Base-by-base conservation (phyloP, 139 green algal species). In the Ostreobium quekettii region DNA sequence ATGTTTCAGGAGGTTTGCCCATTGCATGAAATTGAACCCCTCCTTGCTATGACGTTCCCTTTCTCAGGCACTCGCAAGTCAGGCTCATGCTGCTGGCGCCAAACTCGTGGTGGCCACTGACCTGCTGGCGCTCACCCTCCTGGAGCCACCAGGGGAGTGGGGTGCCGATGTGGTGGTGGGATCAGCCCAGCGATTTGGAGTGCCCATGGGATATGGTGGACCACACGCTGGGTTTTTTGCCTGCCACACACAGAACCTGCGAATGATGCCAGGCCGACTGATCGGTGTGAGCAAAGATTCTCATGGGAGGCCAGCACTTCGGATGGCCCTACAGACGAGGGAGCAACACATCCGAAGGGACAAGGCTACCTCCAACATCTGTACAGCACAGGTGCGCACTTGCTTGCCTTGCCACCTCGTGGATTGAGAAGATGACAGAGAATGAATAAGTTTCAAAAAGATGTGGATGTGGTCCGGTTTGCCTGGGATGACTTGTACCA, bases 341-440 rank as follows among this genome's bases (percentile, higher is more conserved):
- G 94, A 99, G 87, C 94, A 99, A 86, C 94, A 99, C 87, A 99
- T 99, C 80, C 81, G 94, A 63, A 83, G 94, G n/a, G 94, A 99
- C 85, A 99, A 99, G 85, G 94, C 94, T 38, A 99, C 94, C 49
- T 95, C 84, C 77, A 99, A 99, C 88, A 99, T 99, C 79, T 99
- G 94, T 82, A 99, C 94, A 2, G 94, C 94, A 29, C 83, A 85
- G 76, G 87, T 88, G 38, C 60, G 65, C 29, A 6, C 7, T 22
- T 71, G 47, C 63, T 35, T 60, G 1, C 0, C 38, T 6, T 70
- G 36, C 38, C n/a, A n/a, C n/a, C n/a, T n/a, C n/a, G n/a, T n/a
- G n/a, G n/a, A n/a, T n/a, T n/a, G n/a, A n/a, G n/a, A n/a, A n/a
- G n/a, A n/a, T n/a, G n/a, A n/a, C n/a, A n/a, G n/a, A n/a, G n/a